Base-by-base conservation (phyloP, 2,329 filamentous ascomycete species). In the Ceratocystis colombiana region DNA sequence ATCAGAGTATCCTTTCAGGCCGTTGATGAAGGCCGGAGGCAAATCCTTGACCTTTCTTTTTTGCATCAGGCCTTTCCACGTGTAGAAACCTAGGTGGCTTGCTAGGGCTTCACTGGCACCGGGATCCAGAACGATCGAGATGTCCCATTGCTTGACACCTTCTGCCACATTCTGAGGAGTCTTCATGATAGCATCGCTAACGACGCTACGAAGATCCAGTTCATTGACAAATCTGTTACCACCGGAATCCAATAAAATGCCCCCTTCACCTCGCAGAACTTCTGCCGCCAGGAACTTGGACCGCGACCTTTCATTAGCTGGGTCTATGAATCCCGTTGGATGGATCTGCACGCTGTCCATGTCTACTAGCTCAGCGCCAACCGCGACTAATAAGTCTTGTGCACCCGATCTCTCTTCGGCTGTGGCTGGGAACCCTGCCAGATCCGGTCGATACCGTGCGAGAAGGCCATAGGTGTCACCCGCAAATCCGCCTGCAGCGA, bases 201-300 rank as follows among this genome's bases (percentile, higher is more conserved):
- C 77, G 3, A 79, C 74, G 64, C 85, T 82, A 2, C 84, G 74
- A 1, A 79, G 85, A n/a, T 81, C 77, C 69, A 87, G 75, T 72
- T 88, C 85, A 69, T 87, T 80, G n/a, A 86, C 75, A 67, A 87
- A 86, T 15, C 84, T 74, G 66, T 76, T 75, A 0, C 83, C 83
- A 0, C 72, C 69, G 1, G 72, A 62, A 0, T 73, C 72, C 0
- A 87, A 73, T 33, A 87, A 69, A 3, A 87, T 79, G 0, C 84
- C 85, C 0, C 84, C 85, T 70, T 87, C 84, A 0, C 84, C 84
- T 2, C 84, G 76, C 30, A 88, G 75, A 67, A 84, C 77, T 72
- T 88, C 85, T 0, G 84, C 84, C 0, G 84, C 84, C 3, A 87
- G 78, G 70, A 87, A 83, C 73, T 87, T 87, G 61, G 84, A 78